phyloP scores from a whole-genome alignment of 116 monocot genomes.

The Cymodocea nodosa region DNA sequence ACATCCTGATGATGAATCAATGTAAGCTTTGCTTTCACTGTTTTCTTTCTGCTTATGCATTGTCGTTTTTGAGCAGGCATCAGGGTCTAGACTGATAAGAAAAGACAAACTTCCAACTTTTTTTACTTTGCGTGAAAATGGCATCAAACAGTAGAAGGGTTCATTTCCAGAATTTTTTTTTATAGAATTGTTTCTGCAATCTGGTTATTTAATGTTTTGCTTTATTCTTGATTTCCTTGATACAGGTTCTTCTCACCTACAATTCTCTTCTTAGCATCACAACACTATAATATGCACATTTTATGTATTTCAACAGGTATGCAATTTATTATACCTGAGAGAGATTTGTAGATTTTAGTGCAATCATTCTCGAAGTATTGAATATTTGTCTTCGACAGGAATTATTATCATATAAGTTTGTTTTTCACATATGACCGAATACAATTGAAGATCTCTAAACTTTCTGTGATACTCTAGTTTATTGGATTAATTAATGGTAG shows the following conservation, averaged over 20 bases:
- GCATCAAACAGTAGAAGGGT: too few species aligned
- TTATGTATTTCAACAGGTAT: constrained; percentile 81
- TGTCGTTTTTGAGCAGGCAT: too few species aligned
- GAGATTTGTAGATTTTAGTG: neutral
- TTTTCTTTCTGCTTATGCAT: too few species aligned
- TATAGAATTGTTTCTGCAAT: too few species aligned
- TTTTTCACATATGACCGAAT: neutral
- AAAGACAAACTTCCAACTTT: too few species aligned
- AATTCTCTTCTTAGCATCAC: constrained; percentile 49
- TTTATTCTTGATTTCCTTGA: neutral
- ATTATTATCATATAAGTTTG: neutral
- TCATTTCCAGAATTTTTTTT: too few species aligned
- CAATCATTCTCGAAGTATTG: neutral
- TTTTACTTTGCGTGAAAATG: too few species aligned
- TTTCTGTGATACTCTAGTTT: neutral
- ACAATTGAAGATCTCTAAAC: neutral
- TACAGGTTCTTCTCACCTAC: constrained; percentile 96
- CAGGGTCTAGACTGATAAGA: too few species aligned
- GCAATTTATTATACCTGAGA: too few species aligned
- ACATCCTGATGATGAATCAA: constrained; percentile 97
- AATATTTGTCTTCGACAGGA: neutral
- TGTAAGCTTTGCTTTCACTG: constrained; percentile 31
- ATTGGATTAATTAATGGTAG: neutral
- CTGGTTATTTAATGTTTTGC: constrained; percentile 1
- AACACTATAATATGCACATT: constrained; percentile 61